Percentiles rank a stretch among this genome's conserved stretches.
These are phyloP conservation scores for Candida gorgasii DNA, from an alignment of 805 yeast species.

Conservation along the genomic window DNA sequence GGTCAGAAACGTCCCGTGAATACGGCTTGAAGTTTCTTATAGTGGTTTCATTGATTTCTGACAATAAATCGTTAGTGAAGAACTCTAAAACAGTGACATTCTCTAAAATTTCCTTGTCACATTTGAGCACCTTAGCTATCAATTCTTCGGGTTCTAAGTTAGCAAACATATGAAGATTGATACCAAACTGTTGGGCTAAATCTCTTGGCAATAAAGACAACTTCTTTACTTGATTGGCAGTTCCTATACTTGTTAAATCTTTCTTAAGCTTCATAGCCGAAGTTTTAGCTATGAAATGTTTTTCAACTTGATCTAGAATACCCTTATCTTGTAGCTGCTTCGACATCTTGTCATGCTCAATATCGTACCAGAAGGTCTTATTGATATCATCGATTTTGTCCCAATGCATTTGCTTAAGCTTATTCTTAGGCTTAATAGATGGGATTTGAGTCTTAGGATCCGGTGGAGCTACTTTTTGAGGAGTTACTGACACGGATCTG, in stretches of 20 bases:
- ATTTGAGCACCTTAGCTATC: slow-evolving; percentile 68
- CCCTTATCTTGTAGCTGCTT: slow-evolving; percentile 74
- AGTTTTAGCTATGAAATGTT: slow-evolving; percentile 83
- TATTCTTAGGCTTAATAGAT: slow-evolving; percentile 59
- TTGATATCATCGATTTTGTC: slow-evolving; percentile 84
- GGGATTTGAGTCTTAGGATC: slow-evolving; percentile 14
- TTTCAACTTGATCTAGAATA: slow-evolving; percentile 79
- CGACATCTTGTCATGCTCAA: slow-evolving; percentile 57
- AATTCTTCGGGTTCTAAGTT: slow-evolving; percentile 62
- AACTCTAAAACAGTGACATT: slow-evolving; percentile 82
- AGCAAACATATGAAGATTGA: slow-evolving; percentile 80
- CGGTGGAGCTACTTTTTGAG: neutral
- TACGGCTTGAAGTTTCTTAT: slow-evolving; percentile 79
- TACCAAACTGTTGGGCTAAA: slow-evolving; percentile 91
- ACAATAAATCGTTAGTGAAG: slow-evolving; percentile 70
- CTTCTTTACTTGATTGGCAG: slow-evolving; percentile 36
- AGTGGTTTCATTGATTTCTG: slow-evolving; percentile 70
- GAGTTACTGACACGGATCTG: neutral
- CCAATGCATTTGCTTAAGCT: slow-evolving; percentile 96
- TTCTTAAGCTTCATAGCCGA: slow-evolving; percentile 37
- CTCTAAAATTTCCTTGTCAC: slow-evolving; percentile 70
- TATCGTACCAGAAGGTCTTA: slow-evolving; percentile 81
- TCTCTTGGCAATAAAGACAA: slow-evolving; percentile 77
- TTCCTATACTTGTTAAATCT: slow-evolving; percentile 18
- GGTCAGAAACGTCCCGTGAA: slow-evolving; percentile 63